Conservation (phyloP, 2,329 filamentous ascomycete genomes). For the Aspergillus novofumigatus region DNA sequence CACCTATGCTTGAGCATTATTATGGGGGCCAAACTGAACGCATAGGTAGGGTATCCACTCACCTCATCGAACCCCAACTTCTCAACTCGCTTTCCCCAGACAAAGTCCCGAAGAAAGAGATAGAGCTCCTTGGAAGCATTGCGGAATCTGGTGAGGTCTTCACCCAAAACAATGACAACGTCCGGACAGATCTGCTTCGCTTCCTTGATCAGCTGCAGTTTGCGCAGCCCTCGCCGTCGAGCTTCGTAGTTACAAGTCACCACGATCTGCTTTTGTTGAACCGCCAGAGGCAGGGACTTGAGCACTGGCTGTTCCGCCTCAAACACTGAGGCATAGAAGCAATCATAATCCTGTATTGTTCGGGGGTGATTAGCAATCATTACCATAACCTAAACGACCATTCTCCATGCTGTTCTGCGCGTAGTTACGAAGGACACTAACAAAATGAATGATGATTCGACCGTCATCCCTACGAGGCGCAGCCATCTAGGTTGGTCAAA, state of each 20-base stretch:
- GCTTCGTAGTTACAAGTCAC: slow-evolving; percentile 95
- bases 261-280: slow-evolving; percentile 89
- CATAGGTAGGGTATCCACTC: slow-evolving; percentile 20
- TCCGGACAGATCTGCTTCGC: slow-evolving; percentile 78
- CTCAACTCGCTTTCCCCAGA: slow-evolving; percentile 76
- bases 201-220: slow-evolving; percentile 80
- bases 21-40: background rate
- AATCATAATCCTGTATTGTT: slow-evolving; percentile 49
- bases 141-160: slow-evolving; percentile 80
- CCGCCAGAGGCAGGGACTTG: slow-evolving; percentile 69
- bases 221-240: slow-evolving; percentile 60
- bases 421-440: slow-evolving; percentile 39
- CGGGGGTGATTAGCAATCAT: background rate
- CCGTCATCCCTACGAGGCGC: slow-evolving; percentile 50
- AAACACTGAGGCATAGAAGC: slow-evolving; percentile 90
- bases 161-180: slow-evolving; percentile 77
- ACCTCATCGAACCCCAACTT: slow-evolving; percentile 89
- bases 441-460: slow-evolving; percentile 77
- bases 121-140: slow-evolving; percentile 81
- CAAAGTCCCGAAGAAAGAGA: slow-evolving; percentile 64
- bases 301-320: slow-evolving; percentile 74
- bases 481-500: slow-evolving; percentile 11
- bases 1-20: slow-evolving; percentile 38
- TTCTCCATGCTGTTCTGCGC: background rate
- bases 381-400: slow-evolving; percentile 1